Evolutionary conservation across 2,329 filamentous ascomycete species (phyloP).

Genomic region (Penicillium sp.): DNA sequence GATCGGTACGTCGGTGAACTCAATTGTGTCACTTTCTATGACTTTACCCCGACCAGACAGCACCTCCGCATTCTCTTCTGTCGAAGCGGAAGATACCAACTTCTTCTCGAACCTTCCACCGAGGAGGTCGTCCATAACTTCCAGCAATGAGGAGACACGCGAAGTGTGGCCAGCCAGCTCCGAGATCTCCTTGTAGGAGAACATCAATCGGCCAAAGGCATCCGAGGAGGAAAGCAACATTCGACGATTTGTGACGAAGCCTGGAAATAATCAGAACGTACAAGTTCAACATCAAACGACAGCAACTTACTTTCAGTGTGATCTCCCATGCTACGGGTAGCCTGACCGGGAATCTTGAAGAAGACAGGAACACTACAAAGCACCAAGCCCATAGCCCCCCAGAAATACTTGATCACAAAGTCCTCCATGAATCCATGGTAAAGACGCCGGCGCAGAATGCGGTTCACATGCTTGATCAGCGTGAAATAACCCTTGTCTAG

Average conservation of each 20-base stretch:
- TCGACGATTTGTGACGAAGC: slow-evolving; percentile 89
- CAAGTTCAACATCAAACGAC: not conserved
- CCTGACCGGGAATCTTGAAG: slow-evolving; percentile 78
- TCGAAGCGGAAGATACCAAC: slow-evolving; percentile 83
- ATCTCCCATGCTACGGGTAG: slow-evolving; percentile 52
- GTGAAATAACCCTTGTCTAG: slow-evolving; percentile 99
- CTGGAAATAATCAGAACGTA: slow-evolving; percentile 35
- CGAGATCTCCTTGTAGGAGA: slow-evolving; percentile 95
- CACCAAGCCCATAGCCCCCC: slow-evolving; percentile 87
- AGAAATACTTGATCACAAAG: slow-evolving; percentile 99
- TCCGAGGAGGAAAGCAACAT: slow-evolving; percentile 92
- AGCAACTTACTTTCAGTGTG: slow-evolving; percentile 57
- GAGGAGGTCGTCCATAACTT: slow-evolving; percentile 92
- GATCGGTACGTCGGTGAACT: slow-evolving; percentile 87
- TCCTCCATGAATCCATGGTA: slow-evolving; percentile 99
- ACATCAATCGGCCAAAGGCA: slow-evolving; percentile 94
- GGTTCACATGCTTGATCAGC: slow-evolving; percentile 97
- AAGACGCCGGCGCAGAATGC: slow-evolving; percentile 83
- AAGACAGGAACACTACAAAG: slow-evolving; percentile 96
- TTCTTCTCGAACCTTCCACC: slow-evolving; percentile 94
- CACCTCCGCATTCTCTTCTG: slow-evolving; percentile 76
- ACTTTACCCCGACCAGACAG: slow-evolving; percentile 79
- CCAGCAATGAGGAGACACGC: slow-evolving; percentile 81
- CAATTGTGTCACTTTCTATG: slow-evolving; percentile 77
- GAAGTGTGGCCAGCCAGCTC: slow-evolving; percentile 95